Evolutionary conservation across 2,329 filamentous ascomycete species (phyloP), one percentile per base, ranked within the genome.

Genomic region (Bipolaris gigantea): DNA sequence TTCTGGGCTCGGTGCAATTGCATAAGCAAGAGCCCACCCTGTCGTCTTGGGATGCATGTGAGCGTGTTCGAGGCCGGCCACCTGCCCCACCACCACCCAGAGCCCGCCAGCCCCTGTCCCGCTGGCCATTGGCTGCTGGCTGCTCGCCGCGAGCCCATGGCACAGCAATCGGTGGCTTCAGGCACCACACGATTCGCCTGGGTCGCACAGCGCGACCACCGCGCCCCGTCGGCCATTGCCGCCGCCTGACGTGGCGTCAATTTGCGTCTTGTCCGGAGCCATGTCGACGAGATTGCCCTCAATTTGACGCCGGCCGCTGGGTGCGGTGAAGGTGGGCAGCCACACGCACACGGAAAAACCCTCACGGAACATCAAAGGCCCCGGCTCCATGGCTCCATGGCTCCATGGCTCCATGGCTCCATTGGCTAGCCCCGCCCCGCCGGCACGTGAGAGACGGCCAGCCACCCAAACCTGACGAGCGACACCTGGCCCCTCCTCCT

Each of bases 11-110:
- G 47, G 56, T 49, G 47, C 46, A 39, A 53, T 55, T 56, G 52
- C 59, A 58, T 65, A 65, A 66, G 54, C 61, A 56, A 56, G 56
- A 47, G 44, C 55, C 52, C 53, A 59, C 40, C 34, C n/a, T 19
- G 44, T 44, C 39, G 45, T 45, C 44, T 48, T 54, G 45, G 40
- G 25, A 56, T 52, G 50, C 47, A 57, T 54, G 48, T 56, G 57
- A 55, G 50, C 35, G 50, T 48, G 44, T 53, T 61, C 52, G 48
- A 57, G 43, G 53, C 56, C 55, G 48, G 40, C 27, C 49, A 43
- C 43, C 34, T 48, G 44, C 56, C 57, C 53, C 57, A 59, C 57
- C 49, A 56, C 46, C 27, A 33, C 25, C 16, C 41, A 48, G 23
- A 39, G n/a, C n/a, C 50, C n/a, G 43, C 49, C 55, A 49, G 44